Conservation (phyloP, 306 rosid genomes). For the Cicer chorassanicum region DNA sequence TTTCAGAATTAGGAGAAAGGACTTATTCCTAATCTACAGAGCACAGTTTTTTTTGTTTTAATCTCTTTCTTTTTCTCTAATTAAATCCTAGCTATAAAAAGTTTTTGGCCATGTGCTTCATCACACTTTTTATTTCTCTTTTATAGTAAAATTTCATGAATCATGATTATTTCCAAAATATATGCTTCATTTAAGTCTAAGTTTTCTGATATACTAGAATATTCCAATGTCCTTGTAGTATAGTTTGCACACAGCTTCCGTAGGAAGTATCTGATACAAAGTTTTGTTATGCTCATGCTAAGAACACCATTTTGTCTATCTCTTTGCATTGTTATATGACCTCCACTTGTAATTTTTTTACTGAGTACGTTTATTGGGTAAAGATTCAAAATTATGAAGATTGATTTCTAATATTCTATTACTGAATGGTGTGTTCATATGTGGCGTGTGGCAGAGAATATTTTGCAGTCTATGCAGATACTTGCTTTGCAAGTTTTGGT, state of each 20-base stretch:
- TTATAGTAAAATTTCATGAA: background rate
- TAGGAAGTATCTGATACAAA: slow-evolving; percentile 19
- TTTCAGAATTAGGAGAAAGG: too few relatives aligned
- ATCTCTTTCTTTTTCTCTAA: background rate
- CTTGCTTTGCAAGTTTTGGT: slow-evolving; percentile 90
- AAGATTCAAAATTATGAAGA: background rate
- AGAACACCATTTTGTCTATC: background rate
- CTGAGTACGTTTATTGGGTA: background rate
- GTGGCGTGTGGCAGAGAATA: slow-evolving; percentile 65
- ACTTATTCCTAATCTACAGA: background rate
- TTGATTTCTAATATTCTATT: slow-evolving; percentile 24
- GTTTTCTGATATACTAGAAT: background rate
- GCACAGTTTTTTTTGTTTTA: too few relatives aligned
- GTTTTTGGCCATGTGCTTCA: background rate
- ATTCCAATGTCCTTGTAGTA: slow-evolving; percentile 17
- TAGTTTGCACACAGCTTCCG: slow-evolving; percentile 2
- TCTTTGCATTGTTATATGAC: background rate
- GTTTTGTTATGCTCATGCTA: background rate
- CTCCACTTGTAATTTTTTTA: background rate
- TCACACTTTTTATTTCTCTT: background rate
- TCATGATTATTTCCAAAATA: background rate
- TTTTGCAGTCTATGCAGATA: slow-evolving; percentile 78
- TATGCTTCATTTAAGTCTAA: slow-evolving; percentile 24
- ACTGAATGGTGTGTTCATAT: slow-evolving; percentile 36
- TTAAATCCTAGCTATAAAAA: background rate